Conservation (phyloP, 495 filamentous ascomycete species). For the Saxispiralis lemnorum region DNA sequence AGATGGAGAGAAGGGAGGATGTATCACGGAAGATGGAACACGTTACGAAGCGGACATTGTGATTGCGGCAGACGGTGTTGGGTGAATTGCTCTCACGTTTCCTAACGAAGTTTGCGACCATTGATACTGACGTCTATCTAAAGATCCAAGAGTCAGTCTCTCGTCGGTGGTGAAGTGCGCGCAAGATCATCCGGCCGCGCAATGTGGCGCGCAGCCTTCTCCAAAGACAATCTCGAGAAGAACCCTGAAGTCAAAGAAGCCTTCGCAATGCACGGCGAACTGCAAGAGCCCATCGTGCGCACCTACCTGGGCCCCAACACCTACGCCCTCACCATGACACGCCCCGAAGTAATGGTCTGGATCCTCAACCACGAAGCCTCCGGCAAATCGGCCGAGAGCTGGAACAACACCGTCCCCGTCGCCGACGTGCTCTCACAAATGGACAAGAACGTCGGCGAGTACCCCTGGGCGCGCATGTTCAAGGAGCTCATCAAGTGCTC, state of each 20-base stretch:
- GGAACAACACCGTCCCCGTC: slow-evolving; percentile 33
- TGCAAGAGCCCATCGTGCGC: slow-evolving; percentile 2
- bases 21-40: slow-evolving; percentile 32
- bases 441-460: slow-evolving; percentile 26
- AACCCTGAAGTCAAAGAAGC: slow-evolving; percentile 20
- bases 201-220: slow-evolving; percentile 35
- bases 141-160: slow-evolving; percentile 27
- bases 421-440: slow-evolving; percentile 35
- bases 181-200: slow-evolving; percentile 28
- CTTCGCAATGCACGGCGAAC: slow-evolving; percentile 21
- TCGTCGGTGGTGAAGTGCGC: no score
- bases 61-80: slow-evolving; percentile 43
- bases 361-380: slow-evolving; percentile 31
- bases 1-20: slow-evolving; percentile 24
- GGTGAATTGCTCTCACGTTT: no score
- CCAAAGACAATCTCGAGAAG: slow-evolving; percentile 19
- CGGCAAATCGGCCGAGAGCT: slow-evolving; percentile 29
- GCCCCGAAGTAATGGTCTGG: slow-evolving; percentile 33
- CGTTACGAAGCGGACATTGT: slow-evolving; percentile 36
- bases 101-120: no score
- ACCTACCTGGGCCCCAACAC: slow-evolving; percentile 6
- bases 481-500: slow-evolving; percentile 18
- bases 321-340: slow-evolving; percentile 1
- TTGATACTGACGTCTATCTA: no score
- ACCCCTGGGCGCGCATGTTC: slow-evolving; percentile 20